Conservation (phyloP, 192 early-diverging fungal genomes). For the Spinellus fusiger region DNA sequence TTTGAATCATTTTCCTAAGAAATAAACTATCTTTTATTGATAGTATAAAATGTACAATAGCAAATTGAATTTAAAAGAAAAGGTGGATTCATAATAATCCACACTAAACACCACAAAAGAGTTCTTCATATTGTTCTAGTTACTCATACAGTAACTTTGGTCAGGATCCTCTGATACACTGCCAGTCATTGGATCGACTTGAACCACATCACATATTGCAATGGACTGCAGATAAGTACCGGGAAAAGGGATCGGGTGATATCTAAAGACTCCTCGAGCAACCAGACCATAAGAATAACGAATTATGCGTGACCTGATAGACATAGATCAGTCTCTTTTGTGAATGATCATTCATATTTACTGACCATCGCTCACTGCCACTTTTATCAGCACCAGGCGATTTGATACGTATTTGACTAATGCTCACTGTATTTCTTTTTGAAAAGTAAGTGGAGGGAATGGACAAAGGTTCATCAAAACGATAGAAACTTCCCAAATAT, state of each 20-base stretch:
- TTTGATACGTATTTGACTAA: conserved; percentile 30
- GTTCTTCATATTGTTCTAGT: too few species aligned
- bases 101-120: too few species aligned
- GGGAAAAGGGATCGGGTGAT: conserved; percentile 18
- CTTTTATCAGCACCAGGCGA: conserved; percentile 32
- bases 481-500: conserved; percentile 24
- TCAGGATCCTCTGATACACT: conserved; percentile 26
- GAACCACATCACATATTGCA: conserved; percentile 29
- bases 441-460: conserved; percentile 21
- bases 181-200: conserved; percentile 28
- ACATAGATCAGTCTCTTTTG: not conserved
- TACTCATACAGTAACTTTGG: conserved; percentile 21
- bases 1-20: too few species aligned
- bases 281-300: conserved; percentile 30
- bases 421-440: conserved; percentile 2
- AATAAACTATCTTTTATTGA: not conserved
- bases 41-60: not conserved
- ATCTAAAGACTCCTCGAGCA: conserved; percentile 25
- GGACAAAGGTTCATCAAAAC: conserved; percentile 30
- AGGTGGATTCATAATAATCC: too few species aligned
- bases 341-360: not conserved
- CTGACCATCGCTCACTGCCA: conserved; percentile 35
- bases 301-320: conserved; percentile 29
- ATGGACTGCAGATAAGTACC: conserved; percentile 19
- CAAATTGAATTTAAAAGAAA: too few species aligned